phyloP scores from a whole-genome alignment of 2,329 filamentous ascomycete species.

The Tolypocladium cylindrosporum region DNA sequence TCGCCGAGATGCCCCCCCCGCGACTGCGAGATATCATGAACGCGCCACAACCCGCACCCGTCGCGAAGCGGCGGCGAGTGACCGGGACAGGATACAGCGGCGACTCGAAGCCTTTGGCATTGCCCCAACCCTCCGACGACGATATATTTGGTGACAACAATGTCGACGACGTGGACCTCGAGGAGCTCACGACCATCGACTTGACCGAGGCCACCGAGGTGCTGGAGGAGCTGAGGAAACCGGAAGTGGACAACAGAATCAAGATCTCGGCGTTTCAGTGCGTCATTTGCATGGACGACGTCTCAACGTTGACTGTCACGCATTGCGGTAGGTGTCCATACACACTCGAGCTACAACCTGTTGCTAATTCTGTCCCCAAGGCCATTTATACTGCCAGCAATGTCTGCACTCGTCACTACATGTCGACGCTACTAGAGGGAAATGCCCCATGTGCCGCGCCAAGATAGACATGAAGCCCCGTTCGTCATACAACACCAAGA shows the following conservation, averaged over 20 bases:
- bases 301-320: slow-evolving; percentile 48
- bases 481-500: slow-evolving; percentile 29
- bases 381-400: slow-evolving; percentile 54
- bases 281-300: slow-evolving; percentile 58
- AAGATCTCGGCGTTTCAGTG: slow-evolving; percentile 52
- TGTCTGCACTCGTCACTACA: slow-evolving; percentile 52
- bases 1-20: slow-evolving; percentile 12
- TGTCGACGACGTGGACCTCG: slow-evolving; percentile 7
- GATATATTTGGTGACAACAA: slow-evolving; percentile 17
- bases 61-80: slow-evolving; percentile 16
- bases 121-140: slow-evolving; percentile 8
- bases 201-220: slow-evolving; percentile 31
- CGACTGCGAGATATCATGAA: background rate
- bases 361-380: slow-evolving; percentile 22
- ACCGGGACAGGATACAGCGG: background rate
- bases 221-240: slow-evolving; percentile 31
- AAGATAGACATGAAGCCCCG: slow-evolving; percentile 41
- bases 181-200: slow-evolving; percentile 22
- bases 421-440: slow-evolving; percentile 43
- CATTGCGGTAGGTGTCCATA: slow-evolving; percentile 48
- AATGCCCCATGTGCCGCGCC: slow-evolving; percentile 55
- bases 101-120: background rate
- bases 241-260: slow-evolving; percentile 36
- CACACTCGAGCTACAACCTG: background rate
- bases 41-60: slow-evolving; percentile 3